A percentile compares a stretch with the other conserved stretches of the same genome.
Evolutionary conservation across 2,329 filamentous ascomycete species (phyloP).

Genomic region (Colletotrichum sp.): DNA sequence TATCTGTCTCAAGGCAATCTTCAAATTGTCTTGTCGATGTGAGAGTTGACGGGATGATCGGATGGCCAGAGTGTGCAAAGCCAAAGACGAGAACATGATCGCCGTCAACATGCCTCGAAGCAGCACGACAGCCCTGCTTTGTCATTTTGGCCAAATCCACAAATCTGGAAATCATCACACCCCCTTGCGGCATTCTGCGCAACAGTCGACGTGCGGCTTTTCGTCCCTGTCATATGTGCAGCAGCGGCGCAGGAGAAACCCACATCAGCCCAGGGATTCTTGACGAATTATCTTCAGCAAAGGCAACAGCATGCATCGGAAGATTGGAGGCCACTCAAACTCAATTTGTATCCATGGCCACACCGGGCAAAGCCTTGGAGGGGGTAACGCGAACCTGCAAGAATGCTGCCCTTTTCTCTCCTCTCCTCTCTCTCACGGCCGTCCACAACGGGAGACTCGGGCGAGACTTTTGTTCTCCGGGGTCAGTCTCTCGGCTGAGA

Average conservation of each 20-base stretch:
- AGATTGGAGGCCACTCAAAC: neutral
- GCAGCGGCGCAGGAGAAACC: neutral
- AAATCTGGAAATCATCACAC: neutral
- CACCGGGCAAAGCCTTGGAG: neutral
- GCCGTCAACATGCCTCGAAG: neutral
- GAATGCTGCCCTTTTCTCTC: neutral
- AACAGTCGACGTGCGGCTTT: neutral
- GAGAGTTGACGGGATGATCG: neutral
- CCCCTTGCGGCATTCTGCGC: neutral
- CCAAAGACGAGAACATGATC: neutral
- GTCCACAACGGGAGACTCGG: neutral
- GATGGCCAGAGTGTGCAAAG: neutral
- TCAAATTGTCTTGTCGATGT: neutral
- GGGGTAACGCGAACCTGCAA: neutral
- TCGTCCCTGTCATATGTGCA: constrained; percentile 3
- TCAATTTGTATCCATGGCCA: neutral
- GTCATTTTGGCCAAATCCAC: neutral
- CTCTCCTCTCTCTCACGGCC: neutral
- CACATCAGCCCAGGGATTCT: neutral
- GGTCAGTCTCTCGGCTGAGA: neutral
- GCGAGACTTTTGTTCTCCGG: neutral
- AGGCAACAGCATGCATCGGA: neutral
- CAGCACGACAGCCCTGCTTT: neutral
- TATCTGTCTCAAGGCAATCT: neutral
- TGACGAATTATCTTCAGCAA: neutral